Conservation (phyloP, 2,329 filamentous ascomycete species). For the Scortechinia acanthostroma region DNA sequence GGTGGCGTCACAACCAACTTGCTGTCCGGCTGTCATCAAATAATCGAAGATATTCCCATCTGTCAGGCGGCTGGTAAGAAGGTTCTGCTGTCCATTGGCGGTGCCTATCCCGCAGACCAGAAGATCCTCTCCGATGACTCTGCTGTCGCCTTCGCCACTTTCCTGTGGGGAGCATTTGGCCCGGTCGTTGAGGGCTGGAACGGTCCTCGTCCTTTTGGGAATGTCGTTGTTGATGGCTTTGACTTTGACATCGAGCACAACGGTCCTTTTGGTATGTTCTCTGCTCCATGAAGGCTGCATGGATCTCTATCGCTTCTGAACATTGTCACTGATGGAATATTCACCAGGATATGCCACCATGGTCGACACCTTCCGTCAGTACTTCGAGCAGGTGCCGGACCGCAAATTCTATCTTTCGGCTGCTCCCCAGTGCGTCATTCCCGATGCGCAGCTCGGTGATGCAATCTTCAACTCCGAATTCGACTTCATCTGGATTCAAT, state of each 20-base stretch:
- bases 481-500: constrained; percentile 46
- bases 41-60: constrained; percentile 27
- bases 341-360: constrained; percentile 32
- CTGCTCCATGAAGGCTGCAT: too few relatives aligned
- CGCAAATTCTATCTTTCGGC: constrained; percentile 38
- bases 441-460: constrained; percentile 33
- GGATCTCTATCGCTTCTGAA: not conserved
- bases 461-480: constrained; percentile 33
- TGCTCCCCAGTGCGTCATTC: constrained; percentile 40
- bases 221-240: constrained; percentile 37
- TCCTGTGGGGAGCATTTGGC: constrained; percentile 39
- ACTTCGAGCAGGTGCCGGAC: constrained; percentile 21
- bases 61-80: constrained; percentile 31
- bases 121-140: constrained; percentile 26
- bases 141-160: constrained; percentile 36
- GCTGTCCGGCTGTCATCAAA: constrained; percentile 28
- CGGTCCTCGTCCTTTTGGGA: constrained; percentile 35
- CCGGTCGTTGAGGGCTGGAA: constrained; percentile 20
- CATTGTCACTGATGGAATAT: constrained; percentile 4
- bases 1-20: constrained; percentile 27
- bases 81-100: constrained; percentile 36
- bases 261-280: constrained; percentile 15
- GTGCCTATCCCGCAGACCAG: constrained; percentile 27
- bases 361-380: constrained; percentile 33
- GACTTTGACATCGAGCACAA: constrained; percentile 36